Conservation (phyloP, 139 green algal genomes). For the Chlorella sp. region DNA sequence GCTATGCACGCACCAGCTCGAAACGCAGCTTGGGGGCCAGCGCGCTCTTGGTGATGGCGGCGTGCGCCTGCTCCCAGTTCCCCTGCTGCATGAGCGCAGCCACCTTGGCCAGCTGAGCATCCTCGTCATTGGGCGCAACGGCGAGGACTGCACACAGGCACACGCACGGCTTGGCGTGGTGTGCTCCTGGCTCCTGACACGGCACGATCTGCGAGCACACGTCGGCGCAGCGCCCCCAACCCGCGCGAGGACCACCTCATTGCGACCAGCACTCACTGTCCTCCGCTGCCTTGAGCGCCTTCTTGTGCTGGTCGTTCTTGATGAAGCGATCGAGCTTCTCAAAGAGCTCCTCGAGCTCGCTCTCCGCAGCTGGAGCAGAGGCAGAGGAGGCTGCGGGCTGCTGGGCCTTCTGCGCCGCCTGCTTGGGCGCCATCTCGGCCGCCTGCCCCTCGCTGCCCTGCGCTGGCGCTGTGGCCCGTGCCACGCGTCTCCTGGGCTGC, state of each 20-base stretch:
- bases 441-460: too few species aligned
- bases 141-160: conserved; percentile 59
- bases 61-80: conserved; percentile 46
- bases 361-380: too few species aligned
- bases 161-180: too few species aligned
- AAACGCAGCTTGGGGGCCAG: conserved; percentile 37
- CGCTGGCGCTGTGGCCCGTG: too few species aligned
- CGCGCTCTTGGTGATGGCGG: conserved; percentile 18
- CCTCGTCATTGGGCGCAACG: conserved; percentile 48
- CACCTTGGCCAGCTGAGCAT: conserved; percentile 62
- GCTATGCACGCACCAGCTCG: conserved; percentile 70
- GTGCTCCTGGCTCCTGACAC: too few species aligned
- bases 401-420: too few species aligned
- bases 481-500: too few species aligned
- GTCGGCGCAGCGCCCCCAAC: neutral
- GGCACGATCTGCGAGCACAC: too few species aligned
- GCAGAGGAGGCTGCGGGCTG: too few species aligned
- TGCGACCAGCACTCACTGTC: conserved; percentile 47
- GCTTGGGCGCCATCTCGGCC: too few species aligned
- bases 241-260: neutral
- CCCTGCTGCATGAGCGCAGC: conserved; percentile 52
- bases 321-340: neutral
- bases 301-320: conserved; percentile 39
- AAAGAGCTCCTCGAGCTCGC: neutral
- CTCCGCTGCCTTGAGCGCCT: conserved; percentile 55